Percentiles rank a stretch among this genome's conserved stretches.
Conservation (phyloP, 306 rosid genomes). For the Trifolium fragiferum region DNA sequence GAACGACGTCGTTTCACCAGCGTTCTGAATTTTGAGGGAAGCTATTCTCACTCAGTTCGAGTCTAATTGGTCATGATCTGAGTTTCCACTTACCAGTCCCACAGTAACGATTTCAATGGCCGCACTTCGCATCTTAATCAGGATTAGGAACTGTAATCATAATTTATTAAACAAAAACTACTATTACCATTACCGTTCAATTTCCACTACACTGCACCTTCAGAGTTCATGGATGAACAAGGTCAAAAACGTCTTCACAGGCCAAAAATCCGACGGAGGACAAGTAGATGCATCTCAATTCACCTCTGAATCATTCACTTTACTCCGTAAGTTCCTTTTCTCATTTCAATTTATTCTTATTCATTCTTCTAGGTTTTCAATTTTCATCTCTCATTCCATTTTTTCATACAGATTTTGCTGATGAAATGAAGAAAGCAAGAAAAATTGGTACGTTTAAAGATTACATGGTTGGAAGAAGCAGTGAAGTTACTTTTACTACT, state of each 20-base stretch:
- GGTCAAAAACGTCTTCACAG: constrained; percentile 81
- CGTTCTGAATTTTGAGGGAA: no score
- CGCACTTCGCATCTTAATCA: constrained; percentile 50
- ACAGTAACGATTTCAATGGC: constrained; percentile 43
- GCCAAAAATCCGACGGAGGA: constrained; percentile 46
- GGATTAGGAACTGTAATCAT: background rate
- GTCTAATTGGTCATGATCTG: no score
- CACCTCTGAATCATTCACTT: constrained; percentile 63
- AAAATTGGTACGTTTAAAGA: constrained; percentile 71
- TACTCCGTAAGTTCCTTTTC: constrained; percentile 58
- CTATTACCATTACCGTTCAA: constrained; percentile 51
- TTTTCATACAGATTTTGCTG: constrained; percentile 64
- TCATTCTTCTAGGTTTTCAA: background rate
- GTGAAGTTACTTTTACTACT: constrained; percentile 71
- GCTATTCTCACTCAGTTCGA: no score
- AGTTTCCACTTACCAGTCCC: no score
- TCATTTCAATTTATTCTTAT: background rate
- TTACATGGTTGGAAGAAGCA: constrained; percentile 81
- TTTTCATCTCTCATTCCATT: background rate
- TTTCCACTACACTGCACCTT: constrained; percentile 64
- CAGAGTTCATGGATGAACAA: constrained; percentile 74
- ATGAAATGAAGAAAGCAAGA: constrained; percentile 74
- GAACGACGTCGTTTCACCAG: no score
- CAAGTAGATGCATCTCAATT: constrained; percentile 30
- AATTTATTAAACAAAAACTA: constrained; percentile 20